Evolutionary conservation across 805 yeast species (phyloP), one percentile per base, ranked within the genome.

Genomic region (Cyberlindnera xylosilytica): DNA sequence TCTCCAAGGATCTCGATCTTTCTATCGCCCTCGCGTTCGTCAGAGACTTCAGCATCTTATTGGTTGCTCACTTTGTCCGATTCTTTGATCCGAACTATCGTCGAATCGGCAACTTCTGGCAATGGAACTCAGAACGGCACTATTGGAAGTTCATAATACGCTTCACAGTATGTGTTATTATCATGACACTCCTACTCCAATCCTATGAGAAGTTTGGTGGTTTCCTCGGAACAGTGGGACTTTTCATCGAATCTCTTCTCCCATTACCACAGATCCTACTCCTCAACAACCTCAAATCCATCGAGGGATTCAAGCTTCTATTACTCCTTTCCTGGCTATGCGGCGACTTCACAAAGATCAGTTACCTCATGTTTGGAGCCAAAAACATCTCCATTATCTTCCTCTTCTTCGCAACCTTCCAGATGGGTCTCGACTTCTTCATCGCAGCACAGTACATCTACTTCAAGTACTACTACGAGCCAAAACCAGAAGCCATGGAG

Each of bases 311-410:
- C 66, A 83, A 88, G 54, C 69, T 81, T 38, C 77, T 91, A 20
- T 66, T 89, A 26, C 60, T 89, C 28, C 64, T 88, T 16, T 82
- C 90, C 55, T 89, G 97, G 97, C 68, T 89, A 4, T 82, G 91
- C 46, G 97, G 97, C 44, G 97, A 89, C 64, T 68, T 83, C 31
- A 74, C 87, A 29, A 90, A 90, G 60, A 76, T 87, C 19, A 69
- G 81, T 39, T 87, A 86, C 56, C 66, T 87, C 40, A 53, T 85
- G n/a, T 85, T 73, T 61, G 95, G 95, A 13, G 84, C 93, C 1
- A 74, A 74, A 41, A 74, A 85, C 51, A 76, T 86, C 22, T 81
- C 89, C 2, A 52, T 65, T 6, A 68, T 85, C 6, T 86, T 86
- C 58, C 70, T 84, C 8, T 56, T 77, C 36, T 88, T 88, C 43